A percentile compares a stretch with the other conserved stretches of the same genome.
These are phyloP conservation scores for Schoenoplectus tabernaemontani DNA, from an alignment of 202 grass and related monocot species.

Conservation along the genomic window DNA sequence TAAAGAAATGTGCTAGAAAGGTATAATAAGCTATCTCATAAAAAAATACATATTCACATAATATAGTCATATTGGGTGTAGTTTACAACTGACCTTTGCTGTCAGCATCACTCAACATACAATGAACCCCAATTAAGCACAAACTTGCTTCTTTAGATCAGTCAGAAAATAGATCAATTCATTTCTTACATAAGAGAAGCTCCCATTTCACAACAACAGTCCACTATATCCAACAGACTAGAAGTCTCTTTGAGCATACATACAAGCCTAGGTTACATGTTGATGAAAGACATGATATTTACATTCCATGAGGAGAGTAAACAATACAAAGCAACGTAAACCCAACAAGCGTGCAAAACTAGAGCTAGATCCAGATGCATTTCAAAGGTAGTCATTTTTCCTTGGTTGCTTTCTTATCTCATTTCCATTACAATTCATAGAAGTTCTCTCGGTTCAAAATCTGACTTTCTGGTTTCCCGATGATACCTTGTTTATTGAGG, in stretches of 20 bases:
- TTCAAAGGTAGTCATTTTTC: background rate
- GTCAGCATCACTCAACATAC: background rate
- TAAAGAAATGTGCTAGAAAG: background rate
- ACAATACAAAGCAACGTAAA: background rate
- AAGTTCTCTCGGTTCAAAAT: constrained; percentile 28
- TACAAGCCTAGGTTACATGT: background rate
- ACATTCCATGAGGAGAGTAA: background rate
- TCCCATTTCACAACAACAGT: background rate
- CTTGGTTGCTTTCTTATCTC: background rate
- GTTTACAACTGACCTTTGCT: background rate
- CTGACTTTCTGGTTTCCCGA: constrained; percentile 39
- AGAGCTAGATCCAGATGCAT: background rate
- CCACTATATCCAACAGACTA: background rate
- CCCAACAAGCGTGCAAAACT: background rate
- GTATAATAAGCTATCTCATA: background rate
- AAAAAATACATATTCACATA: background rate
- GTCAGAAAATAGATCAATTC: background rate
- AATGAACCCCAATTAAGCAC: background rate
- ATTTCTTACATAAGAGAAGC: background rate
- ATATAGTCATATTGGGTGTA: background rate
- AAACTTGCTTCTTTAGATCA: background rate
- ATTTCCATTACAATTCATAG: background rate
- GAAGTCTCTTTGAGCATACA: background rate
- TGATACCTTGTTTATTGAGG: constrained; percentile 38
- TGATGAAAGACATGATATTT: background rate